phyloP scores from a whole-genome alignment of 2,329 filamentous ascomycete species.

The Fusarium tjaetaba region DNA sequence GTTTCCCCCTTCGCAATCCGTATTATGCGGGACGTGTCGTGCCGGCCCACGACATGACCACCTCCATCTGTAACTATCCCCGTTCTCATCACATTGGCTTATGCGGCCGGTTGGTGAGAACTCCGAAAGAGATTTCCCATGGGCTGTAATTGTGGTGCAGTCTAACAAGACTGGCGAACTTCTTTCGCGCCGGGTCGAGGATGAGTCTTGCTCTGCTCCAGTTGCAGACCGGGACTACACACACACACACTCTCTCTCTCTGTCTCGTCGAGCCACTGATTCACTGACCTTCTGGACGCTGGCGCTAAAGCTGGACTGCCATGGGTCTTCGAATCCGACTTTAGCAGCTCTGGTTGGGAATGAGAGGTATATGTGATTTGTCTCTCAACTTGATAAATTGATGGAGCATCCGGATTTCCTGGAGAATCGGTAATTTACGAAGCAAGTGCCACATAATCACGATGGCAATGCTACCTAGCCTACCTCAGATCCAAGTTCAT shows the following conservation, averaged over 20 bases:
- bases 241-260: not conserved
- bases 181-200: not conserved
- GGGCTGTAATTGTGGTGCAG: too few relatives aligned
- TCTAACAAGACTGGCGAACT: not conserved
- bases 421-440: not conserved
- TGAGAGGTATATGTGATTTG: not conserved
- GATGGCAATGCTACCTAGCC: not conserved
- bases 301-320: too few relatives aligned
- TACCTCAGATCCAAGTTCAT: not conserved
- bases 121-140: too few relatives aligned
- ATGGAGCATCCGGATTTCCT: not conserved
- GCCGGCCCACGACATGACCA: conserved; percentile 7
- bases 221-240: not conserved
- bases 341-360: not conserved
- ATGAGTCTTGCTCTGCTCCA: not conserved
- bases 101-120: not conserved
- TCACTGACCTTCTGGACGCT: not conserved
- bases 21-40: not conserved
- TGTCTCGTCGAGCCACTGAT: not conserved
- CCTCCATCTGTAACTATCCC: conserved; percentile 6
- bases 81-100: not conserved
- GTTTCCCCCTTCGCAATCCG: conserved; percentile 4
- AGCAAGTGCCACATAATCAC: not conserved
- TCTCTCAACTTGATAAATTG: not conserved
- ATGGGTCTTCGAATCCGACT: not conserved